Base-by-base conservation (phyloP, 768 basidiomycete genomes). In the Baorangia bicolor region DNA sequence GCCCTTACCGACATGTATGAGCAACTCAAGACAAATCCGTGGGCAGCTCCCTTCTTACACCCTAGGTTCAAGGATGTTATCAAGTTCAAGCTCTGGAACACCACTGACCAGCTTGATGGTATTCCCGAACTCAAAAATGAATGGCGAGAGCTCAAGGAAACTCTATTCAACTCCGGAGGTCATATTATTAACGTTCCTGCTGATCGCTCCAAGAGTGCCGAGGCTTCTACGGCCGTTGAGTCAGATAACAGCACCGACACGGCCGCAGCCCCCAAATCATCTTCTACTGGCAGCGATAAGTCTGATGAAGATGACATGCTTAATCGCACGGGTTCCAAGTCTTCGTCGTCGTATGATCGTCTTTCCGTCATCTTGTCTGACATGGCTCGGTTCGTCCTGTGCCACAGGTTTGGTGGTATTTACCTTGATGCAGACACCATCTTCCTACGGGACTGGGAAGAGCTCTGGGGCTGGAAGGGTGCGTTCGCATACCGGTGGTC, bases 401-500 rank as follows among this genome's bases (percentile, higher is more conserved):
- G 92, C 58, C 92, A 99, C 71, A 88, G 94, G 21, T 98, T 90
- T 65, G 96, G 97, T 23, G 96, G 96, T 14, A 90, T 94, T 46
- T 99, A 98, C 68, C 85, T 99, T 49, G 96, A 99, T 65, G 94
- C 95, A 11, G 97, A 98, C 69, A 98, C 94, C 10, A 84, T 99
- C 60, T 85, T 99, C 63, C 74, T 99, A 31, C 88, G 97, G 21
- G 96, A 99, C 67, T 99, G 97, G 97, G 95, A 97, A 69, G 96
- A 98, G 62, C 77, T 99, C 6, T 98, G 93, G 93, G 93, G 92
- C 28, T 97, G 92, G 88, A 85, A 88, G 64, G 95, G 95, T 37
- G 94, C 94, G 18, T 99, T 97, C 64, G 95, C 96, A 9, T 98
- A 98, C 70, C 81, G 96, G 3, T 99, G 96, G 96, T 92, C 90